Conservation (phyloP, 2,329 filamentous ascomycete species). For the Trichoderma sp. region DNA sequence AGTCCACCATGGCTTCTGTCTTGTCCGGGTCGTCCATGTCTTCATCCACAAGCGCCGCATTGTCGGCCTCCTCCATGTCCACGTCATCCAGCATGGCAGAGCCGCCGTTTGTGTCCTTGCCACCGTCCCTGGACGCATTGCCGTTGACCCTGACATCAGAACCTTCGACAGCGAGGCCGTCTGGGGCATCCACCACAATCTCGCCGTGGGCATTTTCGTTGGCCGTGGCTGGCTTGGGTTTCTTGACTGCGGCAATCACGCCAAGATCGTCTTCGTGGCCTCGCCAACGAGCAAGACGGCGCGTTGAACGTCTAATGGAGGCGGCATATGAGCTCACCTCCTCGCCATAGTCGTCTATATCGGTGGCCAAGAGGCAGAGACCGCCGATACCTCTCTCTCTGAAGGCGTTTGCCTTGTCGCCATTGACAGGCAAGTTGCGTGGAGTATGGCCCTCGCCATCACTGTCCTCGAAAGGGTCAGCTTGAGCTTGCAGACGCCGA, state of each 20-base stretch:
- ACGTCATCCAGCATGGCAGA: constrained; percentile 49
- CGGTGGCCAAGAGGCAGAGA: constrained; percentile 57
- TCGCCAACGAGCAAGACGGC: constrained; percentile 70
- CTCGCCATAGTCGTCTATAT: constrained; percentile 73
- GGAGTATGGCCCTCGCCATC: constrained; percentile 52
- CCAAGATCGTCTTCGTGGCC: constrained; percentile 43
- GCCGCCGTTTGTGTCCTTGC: constrained; percentile 39
- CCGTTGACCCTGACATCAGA: constrained; percentile 12
- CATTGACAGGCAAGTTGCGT: constrained; percentile 31
- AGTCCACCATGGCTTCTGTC: constrained; percentile 38
- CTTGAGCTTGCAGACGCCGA: constrained; percentile 56
- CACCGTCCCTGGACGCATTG: constrained; percentile 21
- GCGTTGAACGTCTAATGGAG: constrained; percentile 58
- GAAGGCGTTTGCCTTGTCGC: constrained; percentile 40
- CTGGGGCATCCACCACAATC: constrained; percentile 30
- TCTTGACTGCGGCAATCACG: constrained; percentile 48
- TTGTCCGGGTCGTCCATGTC: constrained; percentile 44
- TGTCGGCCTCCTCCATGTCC: constrained; percentile 48
- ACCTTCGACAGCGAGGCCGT: not conserved
- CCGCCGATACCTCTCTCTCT: constrained; percentile 60
- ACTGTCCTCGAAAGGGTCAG: constrained; percentile 58
- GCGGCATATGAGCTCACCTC: constrained; percentile 65
- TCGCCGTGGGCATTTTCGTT: constrained; percentile 28
- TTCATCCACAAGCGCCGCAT: constrained; percentile 39
- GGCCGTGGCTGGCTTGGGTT: constrained; percentile 29